phyloP scores from a whole-genome alignment of 2,329 filamentous ascomycete species.

The Metarhizium sp. region DNA sequence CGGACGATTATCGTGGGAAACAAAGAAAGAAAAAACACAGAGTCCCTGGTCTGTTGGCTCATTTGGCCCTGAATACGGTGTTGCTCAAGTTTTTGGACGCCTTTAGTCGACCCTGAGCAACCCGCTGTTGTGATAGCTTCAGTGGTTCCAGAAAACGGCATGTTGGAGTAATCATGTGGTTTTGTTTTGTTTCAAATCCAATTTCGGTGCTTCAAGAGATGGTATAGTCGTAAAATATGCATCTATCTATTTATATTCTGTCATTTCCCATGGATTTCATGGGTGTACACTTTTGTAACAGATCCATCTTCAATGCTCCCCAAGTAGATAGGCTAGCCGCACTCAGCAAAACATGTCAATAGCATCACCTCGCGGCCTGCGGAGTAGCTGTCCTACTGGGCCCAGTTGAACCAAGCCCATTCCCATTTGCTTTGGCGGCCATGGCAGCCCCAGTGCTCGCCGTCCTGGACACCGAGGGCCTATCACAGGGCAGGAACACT shows the following conservation, averaged over 20 bases:
- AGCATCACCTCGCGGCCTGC: conserved; percentile 1
- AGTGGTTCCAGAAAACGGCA: too few relatives aligned
- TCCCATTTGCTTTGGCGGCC: not conserved
- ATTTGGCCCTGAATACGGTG: too few relatives aligned
- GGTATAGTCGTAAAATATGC: not conserved
- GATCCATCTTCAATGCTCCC: not conserved
- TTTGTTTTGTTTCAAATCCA: not conserved
- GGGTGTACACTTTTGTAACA: not conserved
- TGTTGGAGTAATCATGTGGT: too few relatives aligned
- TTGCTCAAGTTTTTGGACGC: too few relatives aligned
- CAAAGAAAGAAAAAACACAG: too few relatives aligned
- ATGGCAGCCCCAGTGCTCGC: not conserved
- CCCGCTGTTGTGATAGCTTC: too few relatives aligned
- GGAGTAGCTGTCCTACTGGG: not conserved
- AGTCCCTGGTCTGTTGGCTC: too few relatives aligned
- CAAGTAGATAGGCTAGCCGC: not conserved
- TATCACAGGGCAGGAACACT: conserved; percentile 10
- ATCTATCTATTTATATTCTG: not conserved
- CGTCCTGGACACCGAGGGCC: not conserved
- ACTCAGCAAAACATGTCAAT: not conserved
- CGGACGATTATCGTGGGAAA: too few relatives aligned
- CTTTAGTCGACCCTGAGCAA: too few relatives aligned
- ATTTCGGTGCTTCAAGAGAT: not conserved
- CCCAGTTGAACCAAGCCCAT: not conserved
- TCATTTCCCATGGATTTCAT: not conserved